Evolutionary conservation across 345 rosid genomes (phyloP), one percentile per base, ranked within the genome.

Genomic region (Angophora floribunda): DNA sequence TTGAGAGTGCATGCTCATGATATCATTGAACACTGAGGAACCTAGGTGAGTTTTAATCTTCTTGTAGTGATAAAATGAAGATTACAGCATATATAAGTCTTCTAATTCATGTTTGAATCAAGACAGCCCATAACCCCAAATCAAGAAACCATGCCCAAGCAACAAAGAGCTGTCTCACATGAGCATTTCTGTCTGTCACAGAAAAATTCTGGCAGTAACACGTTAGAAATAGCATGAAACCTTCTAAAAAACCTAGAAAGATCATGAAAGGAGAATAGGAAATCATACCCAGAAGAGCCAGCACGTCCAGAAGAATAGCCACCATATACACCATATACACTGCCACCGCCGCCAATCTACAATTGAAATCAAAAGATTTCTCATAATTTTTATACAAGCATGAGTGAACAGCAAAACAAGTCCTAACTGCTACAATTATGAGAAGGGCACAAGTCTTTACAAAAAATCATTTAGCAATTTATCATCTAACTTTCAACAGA

Each of bases 321-420:
- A 91, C 99, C 98, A 92, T 96, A 97, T 59, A 95, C 94, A 92
- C 98, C 99, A 92, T 95, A 97, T 50, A 95, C 92, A 93, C 95
- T 90, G 85, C 95, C 96, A 88, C 95, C 92, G 85, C 96, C 93
- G 86, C 96, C 95, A 89, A 94, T 87, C 99, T 98, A 90, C 90
- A 91, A 86, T 90, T 32, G 86, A 93, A 36, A 87, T 36, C 49
- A 75, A 75, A 75, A 41, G 82, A 75, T 16, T 79, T 89, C 36
- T 80, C 51, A 88, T 80, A 49, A 87, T 87, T 65, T 67, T 70
- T 70, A 70, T 32, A 9, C 21, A 70, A 36, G 80, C 17, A 17
- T 36, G 44, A 92, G 82, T 30, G 51, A 41, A 57, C 85, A 87
- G 51, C 15, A 55, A 88, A 65, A 13, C 53, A 67, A 44, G 85